phyloP scores from a whole-genome alignment of 2,329 filamentous ascomycete species.

The Nemania sp. region DNA sequence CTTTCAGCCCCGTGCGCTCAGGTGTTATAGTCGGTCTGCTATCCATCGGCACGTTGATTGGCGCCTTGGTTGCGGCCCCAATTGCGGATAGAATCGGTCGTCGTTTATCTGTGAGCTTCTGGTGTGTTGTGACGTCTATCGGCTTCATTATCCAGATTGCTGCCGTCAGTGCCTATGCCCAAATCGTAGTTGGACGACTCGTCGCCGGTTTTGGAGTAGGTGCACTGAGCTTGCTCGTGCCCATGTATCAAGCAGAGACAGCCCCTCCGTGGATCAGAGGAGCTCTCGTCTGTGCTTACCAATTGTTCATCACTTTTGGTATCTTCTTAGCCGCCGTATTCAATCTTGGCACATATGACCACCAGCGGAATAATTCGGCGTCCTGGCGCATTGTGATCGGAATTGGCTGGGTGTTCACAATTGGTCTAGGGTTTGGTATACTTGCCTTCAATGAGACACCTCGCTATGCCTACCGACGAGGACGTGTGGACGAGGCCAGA shows the following conservation, averaged over 20 bases:
- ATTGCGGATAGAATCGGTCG: conserved; percentile 75
- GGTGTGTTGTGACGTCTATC: conserved; percentile 70
- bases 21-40: conserved; percentile 70
- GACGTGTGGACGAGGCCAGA: conserved; percentile 60
- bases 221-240: conserved; percentile 71
- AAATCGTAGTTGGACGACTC: conserved; percentile 73
- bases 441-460: conserved; percentile 65
- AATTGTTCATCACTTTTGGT: conserved; percentile 78
- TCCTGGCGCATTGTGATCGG: conserved; percentile 72
- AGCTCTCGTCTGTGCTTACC: conserved; percentile 73
- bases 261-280: conserved; percentile 75
- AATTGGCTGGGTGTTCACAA: conserved; percentile 63
- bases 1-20: conserved; percentile 65
- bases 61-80: conserved; percentile 69
- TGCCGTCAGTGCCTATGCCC: conserved; percentile 67
- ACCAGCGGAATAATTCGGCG: conserved; percentile 57
- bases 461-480: conserved; percentile 63
- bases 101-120: conserved; percentile 70
- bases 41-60: conserved; percentile 70
- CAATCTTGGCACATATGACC: conserved; percentile 70
- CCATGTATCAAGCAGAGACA: conserved; percentile 81
- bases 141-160: conserved; percentile 77
- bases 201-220: conserved; percentile 76
- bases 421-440: conserved; percentile 62
- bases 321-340: conserved; percentile 71